Base-by-base conservation (phyloP, 2,329 filamentous ascomycete genomes). In the Fusarium praegraminearum region DNA sequence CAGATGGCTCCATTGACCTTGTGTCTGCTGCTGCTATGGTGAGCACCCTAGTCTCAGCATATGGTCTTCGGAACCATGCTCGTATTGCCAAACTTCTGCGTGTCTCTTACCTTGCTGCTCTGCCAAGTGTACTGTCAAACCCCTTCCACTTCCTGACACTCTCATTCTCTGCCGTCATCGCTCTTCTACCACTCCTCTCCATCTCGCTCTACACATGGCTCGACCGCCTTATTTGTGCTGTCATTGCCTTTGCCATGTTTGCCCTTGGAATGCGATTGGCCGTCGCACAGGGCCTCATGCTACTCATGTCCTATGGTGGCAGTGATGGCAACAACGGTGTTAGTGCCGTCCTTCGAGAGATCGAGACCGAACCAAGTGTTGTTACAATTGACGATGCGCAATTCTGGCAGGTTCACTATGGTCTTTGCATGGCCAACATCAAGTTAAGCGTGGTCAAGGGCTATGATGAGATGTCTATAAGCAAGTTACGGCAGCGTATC, bases 331-430 rank as follows among this genome's bases (percentile, higher is more conserved):
- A 81, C 50, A 78, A 76, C 40, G 82, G 88, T 6, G 89, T 96
- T 3, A 85, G 88, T 5, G 89, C 91, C 24, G 90, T 97, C n/a
- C 85, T 98, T 74, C 87, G 88, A 58, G 93, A 97, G 78, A 94
- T 99, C 53, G 91, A 94, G 78, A 86, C 89, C 2, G 94, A 98
- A 74, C 89, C 92, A 3, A 86, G 87, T 57, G 89, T 98, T 28
- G 87, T 87, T 45, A 86, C 87, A 2, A 89, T 99, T 47, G 93
- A 98, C 61, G 94, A 98, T 76, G 95, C 94, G 3, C 90, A 94
- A 77, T 97, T 99, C 80, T 99, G 96, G 96, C 96, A 99, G 82
- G 96, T 98, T 16, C 96, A 99, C 80, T 98, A 98, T 78, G 94
- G 95, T 3, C 84, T 98, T 41, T 97, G 94, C 76, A 97, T 98